Evolutionary conservation across 1,284 basidiomycete species (phyloP).

Genomic region (Testicularia cyperi): DNA sequence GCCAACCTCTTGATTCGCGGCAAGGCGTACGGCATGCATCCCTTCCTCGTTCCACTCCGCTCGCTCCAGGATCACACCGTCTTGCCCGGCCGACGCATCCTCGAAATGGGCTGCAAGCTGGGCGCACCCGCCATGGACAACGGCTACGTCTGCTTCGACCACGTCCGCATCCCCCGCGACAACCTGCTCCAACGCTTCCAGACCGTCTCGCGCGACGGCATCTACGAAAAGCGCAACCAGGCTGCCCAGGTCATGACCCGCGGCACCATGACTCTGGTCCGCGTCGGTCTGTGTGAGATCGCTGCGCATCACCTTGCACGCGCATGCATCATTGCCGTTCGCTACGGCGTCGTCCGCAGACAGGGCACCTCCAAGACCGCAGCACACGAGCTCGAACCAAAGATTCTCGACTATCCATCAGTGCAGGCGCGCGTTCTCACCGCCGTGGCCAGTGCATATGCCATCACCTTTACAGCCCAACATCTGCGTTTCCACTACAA

Average conservation of each 20-base stretch:
- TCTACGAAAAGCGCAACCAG: constrained; percentile 36
- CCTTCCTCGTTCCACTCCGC: constrained; percentile 47
- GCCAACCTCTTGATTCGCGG: constrained; percentile 39
- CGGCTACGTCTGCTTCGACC: constrained; percentile 38
- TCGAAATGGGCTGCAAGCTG: constrained; percentile 47
- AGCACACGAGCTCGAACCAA: constrained; percentile 29
- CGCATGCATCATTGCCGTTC: constrained; percentile 40
- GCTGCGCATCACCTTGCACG: constrained; percentile 44
- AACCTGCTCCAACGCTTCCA: constrained; percentile 42
- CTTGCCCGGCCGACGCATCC: constrained; percentile 30
- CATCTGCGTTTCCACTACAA: constrained; percentile 41
- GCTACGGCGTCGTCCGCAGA: constrained; percentile 40
- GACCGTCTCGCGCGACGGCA: constrained; percentile 32
- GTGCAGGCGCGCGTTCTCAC: constrained; percentile 44
- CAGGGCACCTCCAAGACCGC: constrained; percentile 36
- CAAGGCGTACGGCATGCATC: constrained; percentile 48
- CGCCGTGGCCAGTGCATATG: constrained; percentile 38
- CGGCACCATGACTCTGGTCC: constrained; percentile 48
- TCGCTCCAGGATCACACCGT: constrained; percentile 38
- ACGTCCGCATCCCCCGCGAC: constrained; percentile 35
- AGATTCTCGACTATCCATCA: constrained; percentile 46
- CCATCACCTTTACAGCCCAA: constrained; percentile 42
- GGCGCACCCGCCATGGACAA: constrained; percentile 50
- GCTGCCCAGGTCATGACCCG: constrained; percentile 44
- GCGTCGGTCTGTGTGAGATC: constrained; percentile 45